Evolutionary conservation across 2,329 filamentous ascomycete genomes (phyloP).

Genomic region (Alternaria tenuissima): DNA sequence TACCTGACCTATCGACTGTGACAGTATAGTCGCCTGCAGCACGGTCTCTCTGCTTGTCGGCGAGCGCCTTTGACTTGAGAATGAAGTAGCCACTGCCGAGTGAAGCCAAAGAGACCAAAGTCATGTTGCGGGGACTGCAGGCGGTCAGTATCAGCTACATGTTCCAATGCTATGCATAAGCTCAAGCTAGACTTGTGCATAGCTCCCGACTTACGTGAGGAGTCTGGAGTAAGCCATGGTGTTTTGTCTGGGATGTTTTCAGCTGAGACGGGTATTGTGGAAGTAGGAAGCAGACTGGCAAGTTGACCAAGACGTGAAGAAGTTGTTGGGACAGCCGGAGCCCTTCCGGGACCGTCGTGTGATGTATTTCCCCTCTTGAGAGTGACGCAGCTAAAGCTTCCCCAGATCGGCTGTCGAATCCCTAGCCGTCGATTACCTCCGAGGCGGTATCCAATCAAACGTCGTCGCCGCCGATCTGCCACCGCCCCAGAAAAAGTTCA

Average conservation of each 20-base stretch:
- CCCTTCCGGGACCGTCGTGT: conserved; percentile 27
- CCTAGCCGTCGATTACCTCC: conserved; percentile 14
- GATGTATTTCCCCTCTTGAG: conserved; percentile 32
- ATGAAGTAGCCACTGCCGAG: conserved; percentile 45
- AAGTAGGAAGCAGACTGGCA: not conserved
- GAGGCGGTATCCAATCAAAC: conserved; percentile 12
- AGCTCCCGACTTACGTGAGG: conserved; percentile 38
- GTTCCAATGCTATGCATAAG: conserved; percentile 6
- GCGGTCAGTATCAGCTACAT: conserved; percentile 23
- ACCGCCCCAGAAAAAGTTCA: conserved; percentile 31
- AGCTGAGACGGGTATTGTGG: not conserved
- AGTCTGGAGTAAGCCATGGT: conserved; percentile 43
- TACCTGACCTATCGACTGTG: conserved; percentile 48
- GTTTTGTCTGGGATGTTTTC: not conserved
- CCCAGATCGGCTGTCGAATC: conserved; percentile 24
- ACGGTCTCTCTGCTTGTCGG: conserved; percentile 40
- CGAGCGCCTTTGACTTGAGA: conserved; percentile 41
- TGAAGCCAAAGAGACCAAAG: conserved; percentile 41
- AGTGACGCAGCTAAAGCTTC: conserved; percentile 22
- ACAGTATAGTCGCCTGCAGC: conserved; percentile 47
- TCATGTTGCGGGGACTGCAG: conserved; percentile 43
- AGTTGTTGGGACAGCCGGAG: conserved; percentile 8
- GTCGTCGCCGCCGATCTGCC: conserved; percentile 10
- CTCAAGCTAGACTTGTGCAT: not conserved
- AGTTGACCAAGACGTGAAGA: not conserved